Evolutionary conservation across 2,329 filamentous ascomycete species (phyloP), one percentile per base, ranked within the genome.

Genomic region (Aschersonia sp.): DNA sequence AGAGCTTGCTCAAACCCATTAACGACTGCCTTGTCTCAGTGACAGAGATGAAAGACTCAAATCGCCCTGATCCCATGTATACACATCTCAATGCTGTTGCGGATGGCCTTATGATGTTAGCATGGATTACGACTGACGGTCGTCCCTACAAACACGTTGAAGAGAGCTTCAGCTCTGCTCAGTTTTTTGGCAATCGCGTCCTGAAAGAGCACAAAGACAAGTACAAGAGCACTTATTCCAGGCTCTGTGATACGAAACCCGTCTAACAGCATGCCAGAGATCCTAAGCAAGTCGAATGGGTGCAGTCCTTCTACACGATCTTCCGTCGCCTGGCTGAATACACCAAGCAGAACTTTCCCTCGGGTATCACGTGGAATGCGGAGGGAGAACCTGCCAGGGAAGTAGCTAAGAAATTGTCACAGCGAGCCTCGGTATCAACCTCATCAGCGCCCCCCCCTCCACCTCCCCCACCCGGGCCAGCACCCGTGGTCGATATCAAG

Each of bases 151-250:
- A 92, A 59, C 86, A 89, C 58, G 84, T 97, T 44, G 82, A 82
- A 44, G 89, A 95, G 56, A 83, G 83, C 50, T 73, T 94, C 22
- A 81, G 83, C 32, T 83, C 87, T 46, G 87, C 89, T 41, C 84
- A 97, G 63, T 94, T 94, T 69, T 96, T 87, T 58, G 92, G 92
- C 35, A 97, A 98, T 70, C 81, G 89, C 56, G 86, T 98, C 39
- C 70, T 97, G 56, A 94, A 88, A 68, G 85, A 94, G 57, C 82
- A 85, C 65, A 96, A 94, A 68, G 89, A 79, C 46, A 78, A 75
- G 70, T 71, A 57, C 37, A 63, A 22, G 2, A 14, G 14, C 14
- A 12, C 10, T 22, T 22, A 7, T 9, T 42, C 35, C 31, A 14
- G 7, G 8, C 7, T 12, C 31, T 7, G 5, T 39, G 8, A 33